Evolutionary conservation across 352 stramenopile species (phyloP), one percentile per base, ranked within the genome.

Genomic region (Phytophthora fragariae): DNA sequence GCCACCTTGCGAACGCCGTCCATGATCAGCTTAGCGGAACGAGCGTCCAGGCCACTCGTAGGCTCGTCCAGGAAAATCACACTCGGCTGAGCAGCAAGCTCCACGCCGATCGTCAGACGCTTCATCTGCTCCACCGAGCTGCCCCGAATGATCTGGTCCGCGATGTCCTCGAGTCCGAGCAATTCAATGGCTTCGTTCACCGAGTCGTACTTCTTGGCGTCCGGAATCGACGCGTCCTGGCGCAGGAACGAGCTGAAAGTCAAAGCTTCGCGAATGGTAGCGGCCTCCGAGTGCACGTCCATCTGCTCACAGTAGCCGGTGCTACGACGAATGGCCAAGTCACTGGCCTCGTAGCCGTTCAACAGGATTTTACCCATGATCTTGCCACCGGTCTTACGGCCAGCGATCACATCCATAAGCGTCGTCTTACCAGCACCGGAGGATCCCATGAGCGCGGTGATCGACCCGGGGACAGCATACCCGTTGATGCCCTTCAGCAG

Each of bases 241-340:
- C 91, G 76, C 35, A 98, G 64, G 53, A 86, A 86, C 7, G 93
- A 90, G 56, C 84, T 94, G 65, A 98, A 98, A 5, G 73, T 68
- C 31, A 98, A 86, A 8, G 89, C 84, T 63, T 98, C 92, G 19
- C 90, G 78, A 19, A 70, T 41, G 4, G 62, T 70, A 39, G 62
- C 53, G 2, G 91, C 95, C 57, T 93, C 82, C 19, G 88, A 86
- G 50, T 98, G 85, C 19, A 92, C 88, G 66, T 98, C 93, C 75
- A 98, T 95, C 69, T 98, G 93, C 62, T 88, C 81, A 37, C 81
- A 88, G 72, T 88, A 88, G 6, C 78, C 81, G 21, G 80, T 86
- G 41, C 73, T 77, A 0, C 80, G 80, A 39, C 75, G 78, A 27
- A 87, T 87, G 29, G 80, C 73, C n/a, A 87, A 62, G 39, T 83